Evolutionary conservation across 1,139 yeast genomes (phyloP).

Genomic region (Taphrina flavorubra): DNA sequence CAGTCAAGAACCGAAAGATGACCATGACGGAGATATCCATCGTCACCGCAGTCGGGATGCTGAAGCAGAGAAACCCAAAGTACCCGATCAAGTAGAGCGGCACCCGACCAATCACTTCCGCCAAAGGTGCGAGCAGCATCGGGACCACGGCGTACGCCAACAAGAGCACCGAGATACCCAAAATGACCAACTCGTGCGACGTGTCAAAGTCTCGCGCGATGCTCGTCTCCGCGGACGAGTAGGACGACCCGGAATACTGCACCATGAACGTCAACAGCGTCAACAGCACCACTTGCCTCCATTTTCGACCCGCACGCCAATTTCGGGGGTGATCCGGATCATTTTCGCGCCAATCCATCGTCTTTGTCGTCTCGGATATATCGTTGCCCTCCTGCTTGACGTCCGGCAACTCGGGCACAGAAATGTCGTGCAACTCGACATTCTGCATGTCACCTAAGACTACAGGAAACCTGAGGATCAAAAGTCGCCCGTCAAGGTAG

Average conservation of each 20-base stretch:
- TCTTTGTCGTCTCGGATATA: constrained; percentile 25
- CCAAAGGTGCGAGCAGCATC: constrained; percentile 65
- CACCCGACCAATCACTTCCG: constrained; percentile 74
- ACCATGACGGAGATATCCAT: constrained; percentile 62
- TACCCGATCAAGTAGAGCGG: constrained; percentile 65
- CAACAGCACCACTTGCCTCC: constrained; percentile 11
- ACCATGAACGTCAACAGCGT: constrained; percentile 14
- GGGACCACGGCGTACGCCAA: constrained; percentile 62
- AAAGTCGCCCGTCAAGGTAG: too few relatives aligned
- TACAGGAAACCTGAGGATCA: not conserved
- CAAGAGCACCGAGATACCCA: constrained; percentile 27
- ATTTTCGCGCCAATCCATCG: constrained; percentile 26
- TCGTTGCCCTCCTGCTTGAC: constrained; percentile 6
- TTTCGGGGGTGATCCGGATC: constrained; percentile 30
- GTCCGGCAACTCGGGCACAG: not conserved
- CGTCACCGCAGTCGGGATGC: constrained; percentile 64
- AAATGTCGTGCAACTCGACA: constrained; percentile 4
- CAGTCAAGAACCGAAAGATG: constrained; percentile 65
- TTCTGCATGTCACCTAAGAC: not conserved
- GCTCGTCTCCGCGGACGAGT: constrained; percentile 17
- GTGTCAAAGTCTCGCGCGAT: constrained; percentile 23
- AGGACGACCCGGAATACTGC: constrained; percentile 13
- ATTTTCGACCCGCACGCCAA: constrained; percentile 25
- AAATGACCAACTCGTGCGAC: constrained; percentile 22
- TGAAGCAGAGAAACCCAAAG: constrained; percentile 61